phyloP scores from a whole-genome alignment of 768 basidiomycete genomes.

The Agrocybe chaxingu region DNA sequence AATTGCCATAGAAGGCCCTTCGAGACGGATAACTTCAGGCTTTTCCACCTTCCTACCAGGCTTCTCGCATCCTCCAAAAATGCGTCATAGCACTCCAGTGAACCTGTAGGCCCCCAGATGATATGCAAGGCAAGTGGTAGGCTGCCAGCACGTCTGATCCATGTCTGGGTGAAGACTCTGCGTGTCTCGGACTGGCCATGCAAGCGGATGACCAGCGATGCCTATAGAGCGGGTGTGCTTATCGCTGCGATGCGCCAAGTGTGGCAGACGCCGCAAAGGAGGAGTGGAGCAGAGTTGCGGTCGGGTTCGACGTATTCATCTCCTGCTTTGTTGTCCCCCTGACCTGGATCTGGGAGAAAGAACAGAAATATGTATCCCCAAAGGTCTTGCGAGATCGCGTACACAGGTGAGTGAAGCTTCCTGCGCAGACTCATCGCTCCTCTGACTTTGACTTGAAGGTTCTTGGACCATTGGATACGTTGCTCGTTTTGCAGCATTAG shows the following conservation, averaged over 20 bases:
- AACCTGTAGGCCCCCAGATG: constrained; percentile 3
- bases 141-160: constrained; percentile 4
- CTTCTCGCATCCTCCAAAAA: constrained; percentile 1
- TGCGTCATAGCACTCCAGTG: constrained; percentile 4
- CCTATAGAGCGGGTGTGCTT: constrained; percentile 6
- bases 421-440: not conserved
- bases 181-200: constrained; percentile 1
- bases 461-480: not conserved
- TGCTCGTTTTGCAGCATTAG: constrained; percentile 4
- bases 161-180: constrained; percentile 1
- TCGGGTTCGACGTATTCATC: constrained; percentile 6
- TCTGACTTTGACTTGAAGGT: constrained; percentile 1
- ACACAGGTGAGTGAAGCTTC: constrained; percentile 1
- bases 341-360: not conserved
- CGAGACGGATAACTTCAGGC: constrained; percentile 1
- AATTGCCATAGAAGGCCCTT: constrained; percentile 7
- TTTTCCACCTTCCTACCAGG: constrained; percentile 3
- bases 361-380: constrained; percentile 8
- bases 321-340: not conserved
- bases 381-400: constrained; percentile 2
- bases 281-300: not conserved
- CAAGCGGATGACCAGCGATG: constrained; percentile 3
- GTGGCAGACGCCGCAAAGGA: constrained; percentile 5
- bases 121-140: constrained; percentile 8
- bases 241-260: constrained; percentile 6